Percentiles rank a stretch among this genome's conserved stretches.
phyloP scores from a whole-genome alignment of 306 rosid genomes.

The Trifolium repens region DNA sequence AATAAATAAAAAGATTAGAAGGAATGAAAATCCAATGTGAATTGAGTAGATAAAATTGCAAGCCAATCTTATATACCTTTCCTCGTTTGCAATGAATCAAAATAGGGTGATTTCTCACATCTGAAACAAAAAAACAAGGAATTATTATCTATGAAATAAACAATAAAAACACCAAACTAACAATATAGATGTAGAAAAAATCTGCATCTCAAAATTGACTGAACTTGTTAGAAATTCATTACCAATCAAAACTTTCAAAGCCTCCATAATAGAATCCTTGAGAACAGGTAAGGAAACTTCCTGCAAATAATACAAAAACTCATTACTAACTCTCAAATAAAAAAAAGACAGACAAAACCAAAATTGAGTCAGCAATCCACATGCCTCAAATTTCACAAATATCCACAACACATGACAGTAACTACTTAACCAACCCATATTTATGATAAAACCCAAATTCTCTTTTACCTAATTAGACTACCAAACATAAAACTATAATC shows the following conservation, averaged over 20 bases:
- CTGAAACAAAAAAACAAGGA: conserved; percentile 35
- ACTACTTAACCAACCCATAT: not conserved
- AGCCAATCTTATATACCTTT: conserved; percentile 44
- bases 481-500: not conserved
- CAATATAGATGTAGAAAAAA: not conserved
- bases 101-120: conserved; percentile 60
- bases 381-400: conserved; percentile 30
- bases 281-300: conserved; percentile 62
- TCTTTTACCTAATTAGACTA: not conserved
- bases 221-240: conserved; percentile 7
- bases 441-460: conserved; percentile 8
- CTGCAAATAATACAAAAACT: conserved; percentile 49
- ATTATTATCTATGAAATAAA: conserved; percentile 27
- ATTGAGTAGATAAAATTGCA: conserved; percentile 1
- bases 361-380: conserved; percentile 12
- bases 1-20: not conserved
- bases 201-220: not conserved
- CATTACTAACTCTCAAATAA: conserved; percentile 9
- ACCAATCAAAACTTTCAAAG: conserved; percentile 80
- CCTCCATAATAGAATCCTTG: conserved; percentile 68
- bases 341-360: conserved; percentile 3
- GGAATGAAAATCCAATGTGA: not conserved
- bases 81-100: conserved; percentile 58
- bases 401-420: conserved; percentile 19
- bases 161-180: not conserved